phyloP scores from a whole-genome alignment of 2,329 filamentous ascomycete genomes.

The Stachybotrys chlorohalonatus region DNA sequence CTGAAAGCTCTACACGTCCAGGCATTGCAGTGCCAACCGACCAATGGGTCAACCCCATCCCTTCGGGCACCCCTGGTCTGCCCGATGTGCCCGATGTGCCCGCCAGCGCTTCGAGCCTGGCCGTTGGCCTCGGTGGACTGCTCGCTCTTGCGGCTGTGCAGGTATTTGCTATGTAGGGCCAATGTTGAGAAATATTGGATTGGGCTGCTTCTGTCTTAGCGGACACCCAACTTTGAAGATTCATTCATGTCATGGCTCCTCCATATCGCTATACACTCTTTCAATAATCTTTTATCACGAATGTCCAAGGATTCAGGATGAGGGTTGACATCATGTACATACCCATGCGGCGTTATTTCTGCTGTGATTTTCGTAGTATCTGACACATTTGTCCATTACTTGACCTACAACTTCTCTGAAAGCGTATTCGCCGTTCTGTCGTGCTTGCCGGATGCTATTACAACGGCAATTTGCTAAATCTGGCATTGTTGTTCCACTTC shows the following conservation, averaged over 20 bases:
- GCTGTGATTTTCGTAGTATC: not conserved
- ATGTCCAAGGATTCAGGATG: not conserved
- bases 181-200: not conserved
- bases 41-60: not conserved
- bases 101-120: slow-evolving; percentile 30
- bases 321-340: not conserved
- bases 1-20: not conserved
- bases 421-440: no score
- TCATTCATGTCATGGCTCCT: not conserved
- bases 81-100: slow-evolving; percentile 18
- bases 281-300: not conserved
- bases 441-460: no score
- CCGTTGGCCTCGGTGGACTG: slow-evolving; percentile 14
- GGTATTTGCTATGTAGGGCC: slow-evolving; percentile 15
- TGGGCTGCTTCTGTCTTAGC: not conserved
- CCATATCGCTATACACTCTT: not conserved
- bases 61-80: slow-evolving; percentile 1
- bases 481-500: no score
- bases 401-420: not conserved
- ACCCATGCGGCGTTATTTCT: not conserved
- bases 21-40: slow-evolving; percentile 7
- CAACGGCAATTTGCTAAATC: no score
- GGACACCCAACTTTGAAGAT: not conserved
- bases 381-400: not conserved
- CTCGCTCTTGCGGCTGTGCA: slow-evolving; percentile 16